Base-by-base conservation (phyloP, 2,329 filamentous ascomycete genomes). In the Orbilia brochopaga region DNA sequence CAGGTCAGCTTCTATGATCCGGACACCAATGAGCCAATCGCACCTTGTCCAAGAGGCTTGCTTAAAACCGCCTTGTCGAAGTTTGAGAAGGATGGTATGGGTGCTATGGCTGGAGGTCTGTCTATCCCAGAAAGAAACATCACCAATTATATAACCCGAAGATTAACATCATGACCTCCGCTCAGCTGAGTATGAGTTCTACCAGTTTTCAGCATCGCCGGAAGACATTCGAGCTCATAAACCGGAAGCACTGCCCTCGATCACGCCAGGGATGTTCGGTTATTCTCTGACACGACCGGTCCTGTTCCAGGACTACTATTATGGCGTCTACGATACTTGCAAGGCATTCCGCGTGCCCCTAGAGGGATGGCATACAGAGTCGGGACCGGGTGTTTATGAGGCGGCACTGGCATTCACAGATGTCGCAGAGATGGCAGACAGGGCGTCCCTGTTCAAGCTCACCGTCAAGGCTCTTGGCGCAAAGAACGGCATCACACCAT, bases 281-380 rank as follows among this genome's bases (percentile, higher is more conserved):
- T 97, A 97, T 82, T 94, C 90, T 74, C 82, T 96, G 75, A 96
- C 90, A 8, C 84, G 92, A 21, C 90, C 92, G 0, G 86, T 92
- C 1, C 91, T 95, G 78, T 96, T 96, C 80, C 88, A 95, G 80
- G 90, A 94, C 46, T 96, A 93, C 81, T 97, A 90, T 81, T 96
- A 96, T 79, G 87, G 89, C 51, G 85, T 96, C 55, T 96, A 91
- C 80, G 86, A 95, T 74, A 85, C 88, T 0, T 95, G 75, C 81
- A 83, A 85, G 74, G 83, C 86, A 70, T 96, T 96, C 81, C 82
- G 84, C 44, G 94, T 91, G 78, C 85, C 89, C 74, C 90, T 97
- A 54, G 92, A 97, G 79, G 91, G 92, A 51, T 97, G 92, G 92
- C 92, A 97, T 81, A 96, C 92, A 7, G 92, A 97, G 81, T 92